These are phyloP conservation scores for Mesembryanthemum crystallinum DNA, from an alignment of 148 eudicot species.

Conservation along the genomic window DNA sequence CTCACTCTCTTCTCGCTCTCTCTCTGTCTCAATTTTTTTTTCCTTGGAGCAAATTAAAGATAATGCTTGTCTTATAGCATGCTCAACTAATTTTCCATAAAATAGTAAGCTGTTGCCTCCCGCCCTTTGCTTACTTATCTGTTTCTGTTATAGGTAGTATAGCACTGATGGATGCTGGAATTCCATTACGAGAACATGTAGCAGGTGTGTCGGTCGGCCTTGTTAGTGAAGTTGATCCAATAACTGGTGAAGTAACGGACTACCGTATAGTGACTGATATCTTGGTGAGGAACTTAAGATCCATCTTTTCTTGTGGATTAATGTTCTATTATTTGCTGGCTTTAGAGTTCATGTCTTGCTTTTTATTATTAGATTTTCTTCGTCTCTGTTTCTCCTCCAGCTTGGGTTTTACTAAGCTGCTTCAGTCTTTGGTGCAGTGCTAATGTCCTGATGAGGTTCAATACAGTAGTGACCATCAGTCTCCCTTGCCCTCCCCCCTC, in stretches of 20 bases:
- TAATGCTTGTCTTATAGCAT: neutral
- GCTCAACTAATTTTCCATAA: neutral
- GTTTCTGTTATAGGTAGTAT: slow-evolving; percentile 60
- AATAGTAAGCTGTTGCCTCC: slow-evolving; percentile 1
- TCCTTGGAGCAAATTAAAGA: neutral
- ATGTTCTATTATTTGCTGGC: slow-evolving; percentile 1
- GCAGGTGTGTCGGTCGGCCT: slow-evolving; percentile 98
- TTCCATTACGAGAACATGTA: slow-evolving; percentile 76
- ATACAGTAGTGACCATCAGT: neutral
- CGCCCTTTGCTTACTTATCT: slow-evolving; percentile 2
- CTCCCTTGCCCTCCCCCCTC: neutral
- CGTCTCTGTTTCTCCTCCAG: neutral
- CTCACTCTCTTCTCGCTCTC: neutral
- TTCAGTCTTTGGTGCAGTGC: neutral
- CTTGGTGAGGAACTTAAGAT: slow-evolving; percentile 48
- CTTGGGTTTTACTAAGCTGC: neutral
- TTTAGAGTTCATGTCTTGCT: neutral
- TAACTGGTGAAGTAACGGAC: slow-evolving; percentile 63
- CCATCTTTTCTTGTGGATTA: neutral
- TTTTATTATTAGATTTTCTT: neutral
- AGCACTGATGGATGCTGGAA: slow-evolving; percentile 99
- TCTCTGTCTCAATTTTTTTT: neutral
- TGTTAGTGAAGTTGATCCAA: slow-evolving; percentile 72
- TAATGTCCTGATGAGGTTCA: neutral
- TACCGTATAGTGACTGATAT: slow-evolving; percentile 93